A percentile compares a stretch with the other conserved stretches of the same genome.
phyloP scores from a whole-genome alignment of 148 eudicot species.

The Persicaria tinctoria region DNA sequence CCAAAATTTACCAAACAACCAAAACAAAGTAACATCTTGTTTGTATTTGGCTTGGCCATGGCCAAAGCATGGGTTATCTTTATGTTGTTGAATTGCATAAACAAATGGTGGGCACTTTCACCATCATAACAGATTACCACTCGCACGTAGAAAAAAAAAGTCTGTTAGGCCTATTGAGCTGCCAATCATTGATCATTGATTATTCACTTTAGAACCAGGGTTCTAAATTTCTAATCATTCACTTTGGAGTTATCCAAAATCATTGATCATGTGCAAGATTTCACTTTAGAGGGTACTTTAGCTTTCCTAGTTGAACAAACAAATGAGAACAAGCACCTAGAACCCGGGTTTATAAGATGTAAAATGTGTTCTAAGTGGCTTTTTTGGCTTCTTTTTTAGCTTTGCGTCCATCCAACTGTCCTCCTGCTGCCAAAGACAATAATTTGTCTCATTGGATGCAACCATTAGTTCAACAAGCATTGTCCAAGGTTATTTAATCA shows the following conservation, averaged over 20 bases:
- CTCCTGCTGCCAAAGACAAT: conserved; percentile 46
- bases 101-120: neutral
- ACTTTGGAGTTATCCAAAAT: neutral
- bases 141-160: neutral
- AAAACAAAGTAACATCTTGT: neutral
- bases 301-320: neutral
- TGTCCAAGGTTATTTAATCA: conserved; percentile 44
- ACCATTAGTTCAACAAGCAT: conserved; percentile 62
- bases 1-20: neutral
- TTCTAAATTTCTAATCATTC: neutral
- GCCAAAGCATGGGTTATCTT: neutral
- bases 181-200: neutral
- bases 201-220: neutral
- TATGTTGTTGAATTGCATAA: neutral
- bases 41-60: neutral
- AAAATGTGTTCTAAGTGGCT: neutral
- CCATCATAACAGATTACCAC: neutral
- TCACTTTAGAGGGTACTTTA: neutral
- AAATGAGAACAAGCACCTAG: neutral
- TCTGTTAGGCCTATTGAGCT: neutral
- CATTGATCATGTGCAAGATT: neutral
- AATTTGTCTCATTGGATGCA: conserved; percentile 67
- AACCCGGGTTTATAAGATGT: neutral
- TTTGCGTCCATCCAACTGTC: conserved; percentile 53
- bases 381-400: conserved; percentile 34